A percentile compares a stretch with the other conserved stretches of the same genome.
These are phyloP conservation scores for Funneliformis caledonium DNA, from an alignment of 371 early-diverging fungal species.

Conservation along the genomic window DNA sequence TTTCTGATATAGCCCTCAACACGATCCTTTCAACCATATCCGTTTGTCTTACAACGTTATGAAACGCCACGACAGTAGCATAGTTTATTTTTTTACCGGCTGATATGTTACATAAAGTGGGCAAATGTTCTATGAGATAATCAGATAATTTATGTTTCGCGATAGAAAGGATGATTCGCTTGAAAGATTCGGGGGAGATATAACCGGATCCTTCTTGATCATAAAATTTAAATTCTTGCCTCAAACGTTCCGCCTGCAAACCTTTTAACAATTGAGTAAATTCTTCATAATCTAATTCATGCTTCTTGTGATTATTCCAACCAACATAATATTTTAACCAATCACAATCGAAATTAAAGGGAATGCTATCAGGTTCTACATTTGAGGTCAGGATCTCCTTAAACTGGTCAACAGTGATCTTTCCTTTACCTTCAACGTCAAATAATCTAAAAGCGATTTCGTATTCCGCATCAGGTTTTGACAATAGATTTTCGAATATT, in stretches of 20 bases:
- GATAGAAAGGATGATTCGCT: conserved; percentile 67
- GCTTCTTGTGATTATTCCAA: conserved; percentile 56
- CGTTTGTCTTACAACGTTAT: conserved; percentile 75
- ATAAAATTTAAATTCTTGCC: conserved; percentile 77
- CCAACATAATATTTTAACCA: conserved; percentile 76
- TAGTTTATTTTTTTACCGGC: conserved; percentile 64
- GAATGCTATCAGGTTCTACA: conserved; percentile 62
- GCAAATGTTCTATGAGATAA: conserved; percentile 70
- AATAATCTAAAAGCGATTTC: conserved; percentile 80
- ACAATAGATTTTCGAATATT: conserved; percentile 73
- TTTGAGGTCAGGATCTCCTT: conserved; percentile 65
- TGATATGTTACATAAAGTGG: conserved; percentile 66
- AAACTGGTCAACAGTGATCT: conserved; percentile 71
- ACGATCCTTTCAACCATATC: conserved; percentile 75
- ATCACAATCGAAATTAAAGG: conserved; percentile 76
- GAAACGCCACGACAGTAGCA: conserved; percentile 71
- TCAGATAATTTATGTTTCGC: conserved; percentile 75
- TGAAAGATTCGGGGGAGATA: conserved; percentile 70
- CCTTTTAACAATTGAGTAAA: conserved; percentile 83
- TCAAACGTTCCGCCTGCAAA: conserved; percentile 77
- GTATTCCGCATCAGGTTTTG: conserved; percentile 82
- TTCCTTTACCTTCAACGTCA: conserved; percentile 64
- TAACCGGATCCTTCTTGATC: conserved; percentile 71
- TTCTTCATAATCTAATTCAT: conserved; percentile 72
- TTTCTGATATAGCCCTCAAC: conserved; percentile 58